Evolutionary conservation across 768 basidiomycete genomes (phyloP), one percentile per base, ranked within the genome.

Genomic region (Trametes cingulata): DNA sequence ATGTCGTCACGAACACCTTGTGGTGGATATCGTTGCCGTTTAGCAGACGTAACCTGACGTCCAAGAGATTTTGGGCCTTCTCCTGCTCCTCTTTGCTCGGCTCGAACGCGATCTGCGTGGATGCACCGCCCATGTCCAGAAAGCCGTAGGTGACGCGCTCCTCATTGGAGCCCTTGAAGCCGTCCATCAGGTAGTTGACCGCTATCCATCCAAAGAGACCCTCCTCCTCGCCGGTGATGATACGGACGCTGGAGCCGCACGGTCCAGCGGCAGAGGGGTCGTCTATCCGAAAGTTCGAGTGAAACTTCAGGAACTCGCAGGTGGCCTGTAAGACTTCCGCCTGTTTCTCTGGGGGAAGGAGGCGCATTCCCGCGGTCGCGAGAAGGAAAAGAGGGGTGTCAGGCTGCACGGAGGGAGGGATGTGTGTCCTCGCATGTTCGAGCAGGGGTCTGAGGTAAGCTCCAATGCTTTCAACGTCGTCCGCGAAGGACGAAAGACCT

Each of bases 181-280:
- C 96, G 69, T 98, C 91, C 93, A 98, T 95, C 49, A 98, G 86
- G 73, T 99, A 98, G 74, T 98, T 99, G 67, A 98, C 94, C 0
- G 95, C 95, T 57, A 99, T 94, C 97, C 97, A 99, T 0, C 97
- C 97, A 74, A 95, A 98, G 42, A 98, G 77, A 0, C 97, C 97
- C 70, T 99, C 97, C 74, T 99, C 97, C 74, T 98, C 95, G 59
- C 97, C 97, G 3, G 93, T 92, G 68, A 98, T 98, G 62, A 98
- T 93, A 43, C 90, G 86, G 2, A 98, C 86, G 67, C 90, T 95
- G 48, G 91, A 85, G n/a, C 92, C 92, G 72, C 96, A 99, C 3
- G 92, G 93, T 10, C 93, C 93, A 37, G 78, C 75, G 5, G 77
- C 71, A 13, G 87, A 87, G 15, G 84, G 80, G 9, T 72, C 76